Evolutionary conservation across 495 filamentous ascomycete genomes (phyloP), one percentile per base, ranked within the genome.

Genomic region (Zalerion maritima): DNA sequence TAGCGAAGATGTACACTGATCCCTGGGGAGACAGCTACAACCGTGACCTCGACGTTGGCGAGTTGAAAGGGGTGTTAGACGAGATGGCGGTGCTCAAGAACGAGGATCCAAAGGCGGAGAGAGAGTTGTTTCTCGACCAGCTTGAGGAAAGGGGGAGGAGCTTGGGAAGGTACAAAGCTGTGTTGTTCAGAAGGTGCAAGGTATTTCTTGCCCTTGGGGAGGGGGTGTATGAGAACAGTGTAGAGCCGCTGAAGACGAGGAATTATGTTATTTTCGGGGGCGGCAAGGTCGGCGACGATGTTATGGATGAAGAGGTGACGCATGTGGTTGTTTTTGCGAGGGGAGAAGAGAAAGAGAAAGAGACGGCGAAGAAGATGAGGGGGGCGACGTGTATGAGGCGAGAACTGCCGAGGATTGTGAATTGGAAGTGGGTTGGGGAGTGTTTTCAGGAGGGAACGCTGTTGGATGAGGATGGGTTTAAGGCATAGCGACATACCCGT

Each of bases 21-120:
- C 57, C 62, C 36, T 93, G 67, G 41, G 74, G 71, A 2, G 89
- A 97, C 50, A 86, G 84, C 43, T 96, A 84, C 48, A 66, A 75
- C 1, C 64, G 84, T 16, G 73, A 92, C 38, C 58, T 78, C 7
- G 65, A 53, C 1, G 45, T 60, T 0, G 68, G 75, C 3, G 81
- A 93, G 43, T 54, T 96, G 17, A 57, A 52, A 26, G 49, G 57
- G 8, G 54, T 83, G 24, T 37, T 74, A 18, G 50, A 59, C 1
- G 36, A 46, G 14, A 72, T 73, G 57, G 41, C 54, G 1, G 46
- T 47, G 22, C 40, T 38, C 16, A 34, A 42, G 27, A 15, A 41
- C 12, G 26, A 37, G 11, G 31, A 32, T 11, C 35, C 30, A 2
- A 37, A 23, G 10, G 35, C 28, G 8, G 41, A 55, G 14, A 47